These are phyloP conservation scores for Chrysoporthe puriensis DNA, from an alignment of 2,329 filamentous ascomycete genomes.

Conservation along the genomic window DNA sequence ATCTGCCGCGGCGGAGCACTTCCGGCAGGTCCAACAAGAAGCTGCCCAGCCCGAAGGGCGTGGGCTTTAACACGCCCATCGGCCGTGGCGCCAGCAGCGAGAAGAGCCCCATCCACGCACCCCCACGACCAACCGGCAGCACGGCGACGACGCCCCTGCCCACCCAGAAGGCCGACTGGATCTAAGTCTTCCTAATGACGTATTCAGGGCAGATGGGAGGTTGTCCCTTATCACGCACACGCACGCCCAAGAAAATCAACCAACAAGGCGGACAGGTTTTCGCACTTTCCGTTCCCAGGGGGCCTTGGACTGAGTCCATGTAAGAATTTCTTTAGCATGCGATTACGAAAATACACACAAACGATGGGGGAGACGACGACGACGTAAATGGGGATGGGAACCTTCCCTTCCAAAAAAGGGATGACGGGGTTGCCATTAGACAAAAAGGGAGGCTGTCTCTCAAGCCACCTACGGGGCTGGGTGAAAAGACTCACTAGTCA, in stretches of 20 bases:
- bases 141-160: constrained; percentile 17
- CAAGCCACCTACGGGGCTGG: neutral
- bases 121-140: constrained; percentile 19
- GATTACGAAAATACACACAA: neutral
- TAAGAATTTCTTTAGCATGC: constrained; percentile 15
- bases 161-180: constrained; percentile 23
- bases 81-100: constrained; percentile 8
- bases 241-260: neutral
- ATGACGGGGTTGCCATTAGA: neutral
- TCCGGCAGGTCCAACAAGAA: constrained; percentile 34
- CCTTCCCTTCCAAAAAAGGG: neutral
- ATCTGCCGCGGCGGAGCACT: constrained; percentile 35
- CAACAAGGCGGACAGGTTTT: constrained; percentile 5
- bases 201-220: constrained; percentile 10
- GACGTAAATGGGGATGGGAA: too few species aligned
- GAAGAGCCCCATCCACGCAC: constrained; percentile 1
- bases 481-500: neutral
- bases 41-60: constrained; percentile 48
- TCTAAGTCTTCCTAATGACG: constrained; percentile 22
- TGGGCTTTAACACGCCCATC: constrained; percentile 43
- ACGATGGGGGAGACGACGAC: neutral
- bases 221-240: neutral
- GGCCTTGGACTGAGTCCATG: constrained; percentile 23
- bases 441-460: neutral
- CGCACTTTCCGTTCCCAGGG: constrained; percentile 15